A percentile compares a stretch with the other conserved stretches of the same genome.
Evolutionary conservation across 1,139 yeast species (phyloP).

Genomic region (Geotrichum candidum): DNA sequence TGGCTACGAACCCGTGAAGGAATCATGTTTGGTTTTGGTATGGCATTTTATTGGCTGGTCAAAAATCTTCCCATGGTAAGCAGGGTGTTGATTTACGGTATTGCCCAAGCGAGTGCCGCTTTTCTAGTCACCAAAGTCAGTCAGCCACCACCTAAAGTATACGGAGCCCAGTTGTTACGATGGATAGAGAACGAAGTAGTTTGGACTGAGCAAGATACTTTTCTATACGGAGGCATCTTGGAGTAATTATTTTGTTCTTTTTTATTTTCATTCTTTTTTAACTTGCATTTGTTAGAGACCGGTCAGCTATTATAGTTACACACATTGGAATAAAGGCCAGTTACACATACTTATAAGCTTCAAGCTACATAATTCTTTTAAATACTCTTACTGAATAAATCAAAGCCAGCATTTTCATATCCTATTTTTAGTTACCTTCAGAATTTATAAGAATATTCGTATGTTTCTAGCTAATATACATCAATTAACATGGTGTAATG

Average conservation of each 20-base stretch:
- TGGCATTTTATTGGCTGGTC: neutral
- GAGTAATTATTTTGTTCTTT: neutral
- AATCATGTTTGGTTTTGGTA: neutral
- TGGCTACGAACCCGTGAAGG: neutral
- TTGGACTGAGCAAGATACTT: conserved; percentile 24
- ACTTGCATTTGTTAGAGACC: neutral
- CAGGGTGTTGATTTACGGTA: neutral
- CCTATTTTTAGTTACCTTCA: neutral
- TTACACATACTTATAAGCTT: neutral
- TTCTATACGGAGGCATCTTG: neutral
- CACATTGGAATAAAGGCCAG: neutral
- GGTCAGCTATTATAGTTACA: neutral
- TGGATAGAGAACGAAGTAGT: conserved; percentile 29
- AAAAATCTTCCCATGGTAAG: neutral
- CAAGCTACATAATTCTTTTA: neutral
- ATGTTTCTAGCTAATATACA: neutral
- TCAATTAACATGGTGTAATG: conserved; percentile 70
- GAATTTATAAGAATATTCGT: neutral
- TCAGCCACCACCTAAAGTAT: neutral
- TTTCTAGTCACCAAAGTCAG: neutral
- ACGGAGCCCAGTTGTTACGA: conserved; percentile 15
- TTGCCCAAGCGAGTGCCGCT: neutral
- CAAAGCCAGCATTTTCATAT: neutral
- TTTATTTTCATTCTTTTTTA: neutral
- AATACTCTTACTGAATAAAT: neutral